Evolutionary conservation across 257 asterid genomes (phyloP), one percentile per base, ranked within the genome.

Genomic region (Cinchona pubescens): DNA sequence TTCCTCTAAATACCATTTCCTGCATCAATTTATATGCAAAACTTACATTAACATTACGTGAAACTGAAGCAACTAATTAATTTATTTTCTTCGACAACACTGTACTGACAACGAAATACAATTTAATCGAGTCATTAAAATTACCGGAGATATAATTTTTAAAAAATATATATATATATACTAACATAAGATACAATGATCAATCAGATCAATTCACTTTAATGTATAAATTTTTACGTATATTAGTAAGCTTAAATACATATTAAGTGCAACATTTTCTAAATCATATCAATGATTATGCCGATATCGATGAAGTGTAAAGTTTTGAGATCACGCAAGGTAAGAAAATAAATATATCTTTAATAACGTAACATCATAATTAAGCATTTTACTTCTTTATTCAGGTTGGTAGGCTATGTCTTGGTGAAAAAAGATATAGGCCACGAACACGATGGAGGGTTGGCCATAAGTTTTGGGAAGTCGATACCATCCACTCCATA

Each of bases 1-100:
- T 86, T 55, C 96, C 96, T 85, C 96, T 81, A 72, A 89, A 89
- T 37, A 88, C 83, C 92, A 89, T 86, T 66, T 89, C 96, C 96
- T 89, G 80, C 65, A 64, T 40, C 0, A 2, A 55, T 23, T 23
- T 7, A 55, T 49, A 18, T 1, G 25, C 8, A 49, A 49, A 49
- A 49, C 7, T 49, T 15, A 18, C 7, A 18, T 49, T 49, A 49
- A 4, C 25, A 3, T 49, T 49, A 49, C 58, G 6, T 49, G 25
- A 49, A 3, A 49, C 6, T 49, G 58, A 49, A 16, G n/a, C 58
- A 49, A 49, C 58, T 49, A 49, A 18, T 49, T 49, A 49, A 18
- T 49, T 49, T 49, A 18, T 49, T 49, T 49, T 6, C 58, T 16
- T 5, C 6, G 19, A 18, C 23, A 49, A 18, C n/a, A n/a, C n/a